These are phyloP conservation scores for Blastosporella zonata DNA, from an alignment of 1,284 basidiomycete genomes.

Conservation along the genomic window DNA sequence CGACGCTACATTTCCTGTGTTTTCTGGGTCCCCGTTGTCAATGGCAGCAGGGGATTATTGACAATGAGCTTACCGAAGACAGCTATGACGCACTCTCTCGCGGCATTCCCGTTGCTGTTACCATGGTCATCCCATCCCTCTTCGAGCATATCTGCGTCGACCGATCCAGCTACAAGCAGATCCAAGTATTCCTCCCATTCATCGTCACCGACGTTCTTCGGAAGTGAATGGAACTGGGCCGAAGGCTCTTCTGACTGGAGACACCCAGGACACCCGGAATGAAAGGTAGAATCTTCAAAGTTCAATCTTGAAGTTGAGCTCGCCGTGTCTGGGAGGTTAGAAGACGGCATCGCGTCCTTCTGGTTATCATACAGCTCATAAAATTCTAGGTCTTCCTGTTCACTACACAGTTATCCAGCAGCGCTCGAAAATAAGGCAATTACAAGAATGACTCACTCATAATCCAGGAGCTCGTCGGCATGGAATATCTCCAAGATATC, in stretches of 20 bases:
- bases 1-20: too few relatives aligned
- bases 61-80: too few relatives aligned
- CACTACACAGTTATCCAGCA: background rate
- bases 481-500: background rate
- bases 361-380: slow-evolving; percentile 5
- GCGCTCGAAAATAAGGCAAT: background rate
- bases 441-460: background rate
- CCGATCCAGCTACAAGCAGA: background rate
- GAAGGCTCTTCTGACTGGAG: background rate
- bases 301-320: too few relatives aligned
- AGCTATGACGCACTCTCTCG: too few relatives aligned
- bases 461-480: background rate
- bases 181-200: background rate
- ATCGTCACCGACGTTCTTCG: background rate
- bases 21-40: too few relatives aligned
- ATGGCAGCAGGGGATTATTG: too few relatives aligned
- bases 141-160: background rate
- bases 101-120: background rate
- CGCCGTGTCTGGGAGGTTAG: too few relatives aligned
- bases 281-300: too few relatives aligned
- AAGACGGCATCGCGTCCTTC: too few relatives aligned
- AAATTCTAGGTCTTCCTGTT: slow-evolving; percentile 9
- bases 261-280: too few relatives aligned
- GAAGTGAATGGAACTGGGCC: background rate
- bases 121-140: background rate